A percentile compares a stretch with the other conserved stretches of the same genome.
Conservation (phyloP, 2,329 filamentous ascomycete species). For the Teratosphaeria viscida region DNA sequence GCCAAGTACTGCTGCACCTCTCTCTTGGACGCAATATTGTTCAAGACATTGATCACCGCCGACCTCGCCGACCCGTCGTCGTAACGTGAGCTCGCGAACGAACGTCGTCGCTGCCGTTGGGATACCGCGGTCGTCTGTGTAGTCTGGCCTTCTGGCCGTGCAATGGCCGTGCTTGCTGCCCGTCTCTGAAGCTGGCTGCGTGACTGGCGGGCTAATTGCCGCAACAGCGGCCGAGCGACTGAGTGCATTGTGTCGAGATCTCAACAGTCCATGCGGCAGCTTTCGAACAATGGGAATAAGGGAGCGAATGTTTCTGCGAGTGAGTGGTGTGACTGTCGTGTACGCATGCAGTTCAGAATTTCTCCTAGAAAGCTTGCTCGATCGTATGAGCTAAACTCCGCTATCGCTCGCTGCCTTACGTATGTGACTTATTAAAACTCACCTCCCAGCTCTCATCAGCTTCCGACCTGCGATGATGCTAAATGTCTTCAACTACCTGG, state of each 20-base stretch:
- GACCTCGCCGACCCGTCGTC: conserved; percentile 56
- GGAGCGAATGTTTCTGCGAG: neutral
- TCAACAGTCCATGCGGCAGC: conserved; percentile 4
- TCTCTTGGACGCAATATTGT: conserved; percentile 90
- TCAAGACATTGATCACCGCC: conserved; percentile 80
- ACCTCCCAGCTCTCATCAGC: neutral
- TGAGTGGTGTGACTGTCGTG: neutral
- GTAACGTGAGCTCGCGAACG: conserved; percentile 17
- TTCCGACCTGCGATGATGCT: neutral
- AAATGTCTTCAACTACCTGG: neutral
- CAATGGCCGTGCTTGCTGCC: neutral
- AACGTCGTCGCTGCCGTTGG: conserved; percentile 3
- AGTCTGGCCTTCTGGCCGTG: neutral
- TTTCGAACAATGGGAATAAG: neutral
- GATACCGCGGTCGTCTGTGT: neutral
- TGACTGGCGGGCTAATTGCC: conserved; percentile 4
- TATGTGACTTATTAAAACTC: neutral
- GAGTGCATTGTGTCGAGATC: conserved; percentile 5
- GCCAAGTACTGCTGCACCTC: conserved; percentile 97
- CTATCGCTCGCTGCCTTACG: neutral
- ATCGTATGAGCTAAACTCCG: neutral
- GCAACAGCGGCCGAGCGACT: conserved; percentile 3
- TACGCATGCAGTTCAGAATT: neutral
- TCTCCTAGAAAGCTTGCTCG: neutral
- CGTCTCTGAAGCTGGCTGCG: conserved; percentile 1